Evolutionary conservation across 1,139 yeast species (phyloP).

Genomic region (Meyerozyma carpophila): DNA sequence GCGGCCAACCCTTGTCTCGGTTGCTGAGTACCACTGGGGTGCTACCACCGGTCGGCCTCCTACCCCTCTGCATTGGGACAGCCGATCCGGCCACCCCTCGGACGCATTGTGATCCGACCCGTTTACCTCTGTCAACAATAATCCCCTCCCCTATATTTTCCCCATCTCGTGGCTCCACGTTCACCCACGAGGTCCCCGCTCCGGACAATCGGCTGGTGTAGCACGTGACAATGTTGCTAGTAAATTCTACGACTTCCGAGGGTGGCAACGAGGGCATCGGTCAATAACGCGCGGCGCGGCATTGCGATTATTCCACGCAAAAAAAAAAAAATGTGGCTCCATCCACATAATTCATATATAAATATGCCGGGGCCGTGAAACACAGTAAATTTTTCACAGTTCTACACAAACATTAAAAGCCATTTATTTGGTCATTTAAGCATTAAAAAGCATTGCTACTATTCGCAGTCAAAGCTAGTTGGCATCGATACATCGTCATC

Average conservation of each 20-base stretch:
- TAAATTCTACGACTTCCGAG: neutral
- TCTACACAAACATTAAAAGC: neutral
- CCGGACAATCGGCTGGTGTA: neutral
- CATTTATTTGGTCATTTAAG: neutral
- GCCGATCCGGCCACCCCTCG: neutral
- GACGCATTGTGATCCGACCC: neutral
- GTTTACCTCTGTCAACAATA: neutral
- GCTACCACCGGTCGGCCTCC: neutral
- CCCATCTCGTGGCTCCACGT: neutral
- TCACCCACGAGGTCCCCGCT: neutral
- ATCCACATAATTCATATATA: conserved; percentile 5
- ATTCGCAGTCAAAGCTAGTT: neutral
- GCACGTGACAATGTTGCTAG: neutral
- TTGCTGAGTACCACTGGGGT: neutral
- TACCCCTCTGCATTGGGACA: neutral
- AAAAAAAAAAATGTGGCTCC: conserved; percentile 1
- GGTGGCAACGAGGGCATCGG: neutral
- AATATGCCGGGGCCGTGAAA: conserved; percentile 8
- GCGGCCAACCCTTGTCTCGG: neutral
- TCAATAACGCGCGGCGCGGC: neutral
- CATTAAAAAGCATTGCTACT: neutral
- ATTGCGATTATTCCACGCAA: neutral
- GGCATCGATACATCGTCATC: neutral
- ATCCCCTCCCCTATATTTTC: neutral
- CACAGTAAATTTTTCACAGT: neutral